Evolutionary conservation across 495 filamentous ascomycete species (phyloP).

Genomic region (Apodospora peruviana): DNA sequence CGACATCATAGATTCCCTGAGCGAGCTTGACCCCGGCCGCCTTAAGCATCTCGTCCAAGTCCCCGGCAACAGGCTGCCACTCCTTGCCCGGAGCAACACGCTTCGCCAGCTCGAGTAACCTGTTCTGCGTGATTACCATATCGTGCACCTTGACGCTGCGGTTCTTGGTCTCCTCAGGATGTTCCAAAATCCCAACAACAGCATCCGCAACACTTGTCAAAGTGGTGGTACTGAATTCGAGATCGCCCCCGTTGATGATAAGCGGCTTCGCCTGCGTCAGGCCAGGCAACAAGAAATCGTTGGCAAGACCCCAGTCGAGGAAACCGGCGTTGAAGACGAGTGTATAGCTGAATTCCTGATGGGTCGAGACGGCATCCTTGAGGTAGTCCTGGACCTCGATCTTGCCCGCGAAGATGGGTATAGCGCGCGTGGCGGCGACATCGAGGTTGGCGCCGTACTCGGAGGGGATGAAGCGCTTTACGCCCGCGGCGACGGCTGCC

Average conservation of each 20-base stretch:
- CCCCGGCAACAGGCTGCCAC: no score
- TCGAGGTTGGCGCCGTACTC: constrained; percentile 47
- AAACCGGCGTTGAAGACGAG: constrained; percentile 39
- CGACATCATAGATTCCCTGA: no score
- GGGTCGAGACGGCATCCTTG: constrained; percentile 26
- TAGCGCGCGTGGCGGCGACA: constrained; percentile 23
- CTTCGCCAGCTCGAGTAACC: not conserved
- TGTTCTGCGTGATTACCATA: not conserved
- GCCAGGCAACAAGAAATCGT: not conserved
- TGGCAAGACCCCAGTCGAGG: constrained; percentile 1
- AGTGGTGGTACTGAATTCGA: not conserved
- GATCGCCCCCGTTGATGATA: not conserved
- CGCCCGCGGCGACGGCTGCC: constrained; percentile 44
- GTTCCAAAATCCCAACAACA: not conserved
- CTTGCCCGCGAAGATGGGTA: constrained; percentile 45
- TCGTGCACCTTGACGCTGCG: not conserved
- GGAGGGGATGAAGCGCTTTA: constrained; percentile 50
- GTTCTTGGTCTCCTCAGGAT: not conserved
- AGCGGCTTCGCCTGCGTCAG: not conserved
- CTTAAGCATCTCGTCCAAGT: no score
- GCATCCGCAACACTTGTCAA: not conserved
- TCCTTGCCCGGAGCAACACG: not conserved
- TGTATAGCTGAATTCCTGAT: constrained; percentile 38
- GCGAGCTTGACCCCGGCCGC: no score
- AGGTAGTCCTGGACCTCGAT: constrained; percentile 34